These are phyloP conservation scores for Apiospora malaysiana DNA, from an alignment of 2,329 filamentous ascomycete genomes.

Conservation along the genomic window DNA sequence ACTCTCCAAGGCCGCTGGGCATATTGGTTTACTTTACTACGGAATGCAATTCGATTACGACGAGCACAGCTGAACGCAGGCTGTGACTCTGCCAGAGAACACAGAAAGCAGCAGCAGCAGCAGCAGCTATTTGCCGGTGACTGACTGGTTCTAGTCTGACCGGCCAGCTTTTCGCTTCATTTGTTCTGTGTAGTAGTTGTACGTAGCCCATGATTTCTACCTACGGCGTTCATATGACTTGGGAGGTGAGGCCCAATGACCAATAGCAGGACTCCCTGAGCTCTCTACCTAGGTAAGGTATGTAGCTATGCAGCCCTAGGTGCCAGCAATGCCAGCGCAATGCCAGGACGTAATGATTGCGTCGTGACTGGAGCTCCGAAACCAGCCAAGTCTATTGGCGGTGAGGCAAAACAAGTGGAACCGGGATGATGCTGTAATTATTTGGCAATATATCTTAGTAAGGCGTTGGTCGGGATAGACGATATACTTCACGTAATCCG, in stretches of 20 bases:
- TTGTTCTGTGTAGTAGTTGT: background rate
- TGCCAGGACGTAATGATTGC: conserved; percentile 3
- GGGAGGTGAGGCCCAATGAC: background rate
- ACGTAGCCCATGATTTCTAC: background rate
- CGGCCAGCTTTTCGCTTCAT: background rate
- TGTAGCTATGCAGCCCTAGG: background rate
- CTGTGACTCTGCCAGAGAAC: conserved; percentile 5
- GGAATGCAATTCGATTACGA: conserved; percentile 16
- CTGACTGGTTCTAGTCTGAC: background rate
- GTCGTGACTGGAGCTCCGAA: background rate
- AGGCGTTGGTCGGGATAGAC: conserved; percentile 1
- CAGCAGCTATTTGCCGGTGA: too few relatives aligned
- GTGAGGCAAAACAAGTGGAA: conserved; percentile 10
- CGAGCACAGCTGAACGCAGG: conserved; percentile 3
- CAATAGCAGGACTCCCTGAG: background rate
- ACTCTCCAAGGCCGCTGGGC: background rate
- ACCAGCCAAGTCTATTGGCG: conserved; percentile 18
- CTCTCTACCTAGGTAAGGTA: background rate
- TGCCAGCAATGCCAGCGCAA: background rate
- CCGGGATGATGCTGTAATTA: background rate
- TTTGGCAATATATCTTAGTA: conserved; percentile 6
- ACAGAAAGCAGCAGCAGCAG: background rate
- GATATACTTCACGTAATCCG: background rate
- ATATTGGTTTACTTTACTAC: conserved; percentile 13
- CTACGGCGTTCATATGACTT: background rate